Evolutionary conservation across 2,329 filamentous ascomycete genomes (phyloP), one percentile per base, ranked within the genome.

Genomic region (Aspergillus puulaauensis): DNA sequence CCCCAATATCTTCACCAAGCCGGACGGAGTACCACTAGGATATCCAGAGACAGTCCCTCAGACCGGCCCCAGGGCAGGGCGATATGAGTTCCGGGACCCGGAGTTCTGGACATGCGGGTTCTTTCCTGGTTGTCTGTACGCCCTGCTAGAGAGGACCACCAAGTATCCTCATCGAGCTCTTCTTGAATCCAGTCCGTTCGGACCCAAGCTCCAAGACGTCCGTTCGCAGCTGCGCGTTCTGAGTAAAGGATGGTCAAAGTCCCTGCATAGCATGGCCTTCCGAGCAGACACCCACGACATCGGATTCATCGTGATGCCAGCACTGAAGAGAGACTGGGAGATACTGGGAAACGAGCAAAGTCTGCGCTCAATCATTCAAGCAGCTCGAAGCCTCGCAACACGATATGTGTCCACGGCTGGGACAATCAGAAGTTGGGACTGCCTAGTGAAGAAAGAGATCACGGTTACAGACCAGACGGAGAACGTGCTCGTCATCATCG

Each of bases 241-340:
- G 2, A 61, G 59, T 21, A 52, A 49, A 3, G 44, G 24, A 21
- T 66, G 64, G 64, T 55, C 64, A 2, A 52, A 47, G 24, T 60
- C 63, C 2, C 48, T 66, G 6, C 61, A 66, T 27, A 41, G 21
- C 21, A 64, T 64, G 61, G 45, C 59, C 11, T 35, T 52, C 19
- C 76, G 80, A 27, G 83, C 73, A 9, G 79, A 83, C 54, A 83
- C 81, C 0, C 82, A 84, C 58, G 82, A 84, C 47, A 76, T 84
- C 60, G 80, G 80, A 0, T 84, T 84, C 60, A 83, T 84, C 4
- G 72, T 82, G 3, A 73, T 78, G 63, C 80, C 81, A 0, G 75
- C 79, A 0, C 61, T 83, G 2, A 73, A 76, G 17, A 68, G 74
- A 40, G 77, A 80, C 49, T 83, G 77, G 75, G 80, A 83, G 54